Evolutionary conservation across 345 rosid species (phyloP), one percentile per base, ranked within the genome.

Genomic region (Leavenworthia alabamica): DNA sequence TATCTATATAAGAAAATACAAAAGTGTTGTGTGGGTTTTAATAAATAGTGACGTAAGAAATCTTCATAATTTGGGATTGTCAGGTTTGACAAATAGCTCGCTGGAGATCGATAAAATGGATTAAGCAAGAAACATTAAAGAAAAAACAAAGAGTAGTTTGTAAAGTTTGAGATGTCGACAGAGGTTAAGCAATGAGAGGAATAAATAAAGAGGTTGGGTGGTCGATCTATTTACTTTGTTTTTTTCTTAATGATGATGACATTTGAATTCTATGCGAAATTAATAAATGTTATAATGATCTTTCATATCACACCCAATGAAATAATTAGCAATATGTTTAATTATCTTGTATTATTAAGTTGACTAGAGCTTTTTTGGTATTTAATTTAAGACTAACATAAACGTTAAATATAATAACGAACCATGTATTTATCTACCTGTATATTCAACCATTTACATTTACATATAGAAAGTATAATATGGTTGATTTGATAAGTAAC

Each of bases 11-110:
- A 55, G 5, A 44, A 45, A 24, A 11, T 2, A 15, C 2, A 40
- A 16, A 2, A 10, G 39, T 7, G 26, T 22, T 64, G 10, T 33
- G 28, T 17, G 20, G 36, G 1, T 58, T 70, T 71, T 48, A 63
- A 64, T 40, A 20, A 40, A 51, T 1, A 28, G 51, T 60, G 67
- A 68, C 73, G 61, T 68, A 60, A 68, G 60, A 26, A 40, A 22
- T 46, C 57, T 70, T 29, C 5, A 42, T 47, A 4, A 1, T 55
- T 49, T 60, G 15, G 56, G 20, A 26, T 53, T 61, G 73, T 69
- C 73, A 69, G 68, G 56, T 61, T 40, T 71, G 75, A 63, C 59
- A 40, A 71, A 53, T 56, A 53, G 62, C 55, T 44, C 61, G 56
- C 62, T 68, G 43, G 53, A 68, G 26, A 50, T 13, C 23, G 56